phyloP scores from a whole-genome alignment of 116 monocot genomes.

The Posidonia oceanica region DNA sequence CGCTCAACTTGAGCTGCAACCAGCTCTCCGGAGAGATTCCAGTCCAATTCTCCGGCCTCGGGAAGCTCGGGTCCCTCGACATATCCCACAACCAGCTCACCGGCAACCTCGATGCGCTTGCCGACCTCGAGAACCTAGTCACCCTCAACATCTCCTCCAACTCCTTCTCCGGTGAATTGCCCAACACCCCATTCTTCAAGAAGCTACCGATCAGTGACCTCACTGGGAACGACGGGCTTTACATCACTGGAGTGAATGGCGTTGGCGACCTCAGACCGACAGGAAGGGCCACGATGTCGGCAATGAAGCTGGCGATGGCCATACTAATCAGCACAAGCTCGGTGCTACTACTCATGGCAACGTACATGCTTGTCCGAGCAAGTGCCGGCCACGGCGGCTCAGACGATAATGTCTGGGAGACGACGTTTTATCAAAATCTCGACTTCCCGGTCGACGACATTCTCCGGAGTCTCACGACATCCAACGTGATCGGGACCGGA shows the following conservation, averaged over 20 bases:
- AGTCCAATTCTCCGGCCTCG: constrained; percentile 30
- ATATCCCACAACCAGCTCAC: constrained; percentile 72
- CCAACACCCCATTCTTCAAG: constrained; percentile 68
- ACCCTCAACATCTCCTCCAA: constrained; percentile 84
- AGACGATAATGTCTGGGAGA: constrained; percentile 50
- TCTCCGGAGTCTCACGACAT: constrained; percentile 37
- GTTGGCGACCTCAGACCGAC: neutral
- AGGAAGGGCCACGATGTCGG: constrained; percentile 11
- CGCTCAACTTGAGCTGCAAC: constrained; percentile 90
- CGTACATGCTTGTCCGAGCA: constrained; percentile 29
- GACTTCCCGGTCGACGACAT: constrained; percentile 58
- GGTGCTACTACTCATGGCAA: constrained; percentile 35
- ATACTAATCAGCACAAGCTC: constrained; percentile 39
- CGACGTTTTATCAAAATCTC: constrained; percentile 76
- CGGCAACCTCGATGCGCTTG: constrained; percentile 38
- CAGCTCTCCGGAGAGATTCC: constrained; percentile 58
- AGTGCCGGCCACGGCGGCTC: neutral
- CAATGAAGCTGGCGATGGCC: constrained; percentile 55
- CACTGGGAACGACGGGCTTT: constrained; percentile 36
- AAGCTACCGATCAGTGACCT: constrained; percentile 55
- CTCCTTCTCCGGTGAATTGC: constrained; percentile 65
- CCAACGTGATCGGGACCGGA: constrained; percentile 84
- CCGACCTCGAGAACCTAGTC: constrained; percentile 59
- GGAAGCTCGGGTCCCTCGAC: constrained; percentile 65
- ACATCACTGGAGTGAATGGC: neutral